A percentile compares a stretch with the other conserved stretches of the same genome.
Conservation (phyloP, 352 stramenopile species). For the Saprolegnia parasitica region DNA sequence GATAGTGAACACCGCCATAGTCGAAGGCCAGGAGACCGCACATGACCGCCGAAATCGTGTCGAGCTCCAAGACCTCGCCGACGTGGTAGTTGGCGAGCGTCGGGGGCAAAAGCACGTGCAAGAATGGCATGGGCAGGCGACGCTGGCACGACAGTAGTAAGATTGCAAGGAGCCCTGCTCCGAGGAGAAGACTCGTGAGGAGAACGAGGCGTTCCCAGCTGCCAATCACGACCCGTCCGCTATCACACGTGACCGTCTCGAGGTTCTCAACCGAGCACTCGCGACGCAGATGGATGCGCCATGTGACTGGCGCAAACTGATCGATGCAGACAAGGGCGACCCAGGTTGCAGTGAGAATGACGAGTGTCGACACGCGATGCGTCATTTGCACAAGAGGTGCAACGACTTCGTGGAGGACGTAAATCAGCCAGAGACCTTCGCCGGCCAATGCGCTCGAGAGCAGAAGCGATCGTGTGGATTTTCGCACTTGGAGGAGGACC, state of each 20-base stretch:
- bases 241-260: neutral
- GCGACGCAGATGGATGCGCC: no score
- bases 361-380: neutral
- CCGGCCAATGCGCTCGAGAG: neutral
- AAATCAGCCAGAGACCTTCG: neutral
- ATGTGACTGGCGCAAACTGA: neutral
- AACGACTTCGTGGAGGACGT: neutral
- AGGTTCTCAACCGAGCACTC: neutral
- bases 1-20: neutral
- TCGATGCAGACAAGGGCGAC: neutral
- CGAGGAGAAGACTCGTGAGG: neutral
- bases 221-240: neutral
- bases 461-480: neutral
- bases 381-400: neutral
- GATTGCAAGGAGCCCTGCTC: neutral
- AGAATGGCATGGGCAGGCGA: neutral
- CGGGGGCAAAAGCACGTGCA: neutral
- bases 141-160: no score
- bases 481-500: neutral
- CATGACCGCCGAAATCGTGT: neutral
- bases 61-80: neutral
- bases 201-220: no score
- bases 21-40: neutral
- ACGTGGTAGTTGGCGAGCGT: neutral
- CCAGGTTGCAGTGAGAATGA: neutral